Evolutionary conservation across 306 rosid species (phyloP).

Genomic region (Rosa rugosa): DNA sequence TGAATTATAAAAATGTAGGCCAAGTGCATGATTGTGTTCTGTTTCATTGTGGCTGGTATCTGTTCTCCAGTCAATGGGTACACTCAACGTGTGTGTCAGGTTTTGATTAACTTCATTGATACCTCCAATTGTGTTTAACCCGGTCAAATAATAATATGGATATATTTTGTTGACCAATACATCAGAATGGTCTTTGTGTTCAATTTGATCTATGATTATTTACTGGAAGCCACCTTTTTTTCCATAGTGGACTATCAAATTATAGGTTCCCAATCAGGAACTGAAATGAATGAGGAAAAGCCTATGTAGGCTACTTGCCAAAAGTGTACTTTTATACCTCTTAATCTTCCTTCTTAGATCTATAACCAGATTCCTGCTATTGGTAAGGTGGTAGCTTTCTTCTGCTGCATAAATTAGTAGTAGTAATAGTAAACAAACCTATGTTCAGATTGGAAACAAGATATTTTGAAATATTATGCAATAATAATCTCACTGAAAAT

Average conservation of each 20-base stretch:
- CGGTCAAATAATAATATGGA: too few relatives aligned
- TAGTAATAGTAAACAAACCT: background rate
- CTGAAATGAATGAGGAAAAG: background rate
- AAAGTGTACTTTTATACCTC: background rate
- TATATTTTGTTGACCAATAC: too few relatives aligned
- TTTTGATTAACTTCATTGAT: background rate
- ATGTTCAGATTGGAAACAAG: background rate
- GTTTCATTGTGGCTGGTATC: background rate
- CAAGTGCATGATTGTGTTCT: background rate
- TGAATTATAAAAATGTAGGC: background rate
- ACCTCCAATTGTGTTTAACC: background rate
- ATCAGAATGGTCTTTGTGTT: background rate
- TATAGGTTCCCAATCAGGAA: background rate
- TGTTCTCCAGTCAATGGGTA: slow-evolving; percentile 3
- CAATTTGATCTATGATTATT: background rate
- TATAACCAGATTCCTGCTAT: background rate
- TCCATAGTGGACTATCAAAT: background rate
- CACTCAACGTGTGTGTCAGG: background rate
- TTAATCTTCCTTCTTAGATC: background rate
- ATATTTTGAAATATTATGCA: background rate
- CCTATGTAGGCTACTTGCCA: background rate
- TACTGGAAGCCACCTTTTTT: background rate
- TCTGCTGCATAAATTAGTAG: background rate
- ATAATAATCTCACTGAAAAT: too few relatives aligned
- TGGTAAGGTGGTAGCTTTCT: background rate